Evolutionary conservation across 2,329 filamentous ascomycete genomes (phyloP).

Genomic region (Aspergillus proliferans): DNA sequence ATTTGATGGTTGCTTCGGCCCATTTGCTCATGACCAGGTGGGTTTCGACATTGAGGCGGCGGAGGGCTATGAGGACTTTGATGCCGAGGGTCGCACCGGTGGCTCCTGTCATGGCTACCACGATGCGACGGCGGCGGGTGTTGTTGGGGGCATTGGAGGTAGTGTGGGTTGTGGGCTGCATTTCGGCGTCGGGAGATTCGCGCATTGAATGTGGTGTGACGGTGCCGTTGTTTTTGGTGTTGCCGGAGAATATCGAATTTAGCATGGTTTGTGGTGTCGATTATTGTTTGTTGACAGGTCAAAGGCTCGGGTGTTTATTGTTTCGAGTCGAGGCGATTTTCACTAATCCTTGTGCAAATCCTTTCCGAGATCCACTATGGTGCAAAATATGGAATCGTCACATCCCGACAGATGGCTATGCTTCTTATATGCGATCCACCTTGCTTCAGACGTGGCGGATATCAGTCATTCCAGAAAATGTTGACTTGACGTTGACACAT

Average conservation of each 20-base stretch:
- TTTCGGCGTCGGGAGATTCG: constrained; percentile 5
- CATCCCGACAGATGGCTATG: no score
- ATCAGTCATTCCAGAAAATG: no score
- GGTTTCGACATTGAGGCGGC: constrained; percentile 42
- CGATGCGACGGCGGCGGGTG: constrained; percentile 26
- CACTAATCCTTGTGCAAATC: not conserved
- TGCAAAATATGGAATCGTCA: no score
- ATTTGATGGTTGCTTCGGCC: constrained; percentile 44
- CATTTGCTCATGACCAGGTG: constrained; percentile 47
- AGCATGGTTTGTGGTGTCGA: constrained; percentile 6
- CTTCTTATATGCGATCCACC: no score
- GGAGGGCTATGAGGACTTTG: constrained; percentile 36
- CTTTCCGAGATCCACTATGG: not conserved
- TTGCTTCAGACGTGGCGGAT: no score
- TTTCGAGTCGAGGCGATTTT: not conserved
- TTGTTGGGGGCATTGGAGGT: not conserved
- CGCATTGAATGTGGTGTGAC: constrained; percentile 14
- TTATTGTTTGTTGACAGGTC: not conserved
- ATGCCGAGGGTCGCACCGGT: constrained; percentile 44
- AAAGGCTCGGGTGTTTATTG: not conserved
- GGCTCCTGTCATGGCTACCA: constrained; percentile 47
- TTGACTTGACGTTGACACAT: no score
- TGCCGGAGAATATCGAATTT: constrained; percentile 12
- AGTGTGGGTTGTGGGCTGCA: not conserved
- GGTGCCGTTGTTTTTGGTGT: not conserved